phyloP scores from a whole-genome alignment of 106 monocot species.

The Phalaenopsis aphrodite region DNA sequence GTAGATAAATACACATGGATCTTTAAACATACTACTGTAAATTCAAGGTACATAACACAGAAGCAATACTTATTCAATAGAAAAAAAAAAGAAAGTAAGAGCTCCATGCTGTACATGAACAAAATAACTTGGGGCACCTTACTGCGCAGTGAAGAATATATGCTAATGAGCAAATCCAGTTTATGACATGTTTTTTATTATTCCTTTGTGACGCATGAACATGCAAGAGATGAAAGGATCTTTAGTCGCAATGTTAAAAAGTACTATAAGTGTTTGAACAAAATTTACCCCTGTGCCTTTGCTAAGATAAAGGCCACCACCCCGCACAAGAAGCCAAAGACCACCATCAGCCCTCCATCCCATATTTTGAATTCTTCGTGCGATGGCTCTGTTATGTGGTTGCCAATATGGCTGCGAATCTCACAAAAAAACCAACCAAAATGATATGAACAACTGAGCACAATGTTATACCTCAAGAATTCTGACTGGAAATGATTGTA shows the following conservation, averaged over 20 bases:
- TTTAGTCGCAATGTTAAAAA: background rate
- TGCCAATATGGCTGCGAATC: slow-evolving; percentile 84
- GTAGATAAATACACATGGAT: background rate
- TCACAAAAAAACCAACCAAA: background rate
- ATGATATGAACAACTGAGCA: background rate
- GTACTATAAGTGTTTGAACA: background rate
- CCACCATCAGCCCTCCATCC: slow-evolving; percentile 99
- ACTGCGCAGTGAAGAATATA: background rate
- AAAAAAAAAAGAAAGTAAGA: background rate
- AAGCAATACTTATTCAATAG: background rate
- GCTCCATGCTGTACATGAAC: background rate
- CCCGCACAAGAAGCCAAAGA: slow-evolving; percentile 87
- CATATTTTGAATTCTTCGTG: slow-evolving; percentile 94
- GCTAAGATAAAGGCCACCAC: slow-evolving; percentile 93
- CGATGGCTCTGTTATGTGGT: slow-evolving; percentile 91
- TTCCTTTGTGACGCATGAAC: background rate
- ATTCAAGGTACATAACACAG: background rate
- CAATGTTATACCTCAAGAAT: background rate
- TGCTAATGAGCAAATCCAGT: background rate
- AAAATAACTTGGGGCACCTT: background rate
- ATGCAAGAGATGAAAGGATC: background rate
- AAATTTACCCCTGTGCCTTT: slow-evolving; percentile 82
- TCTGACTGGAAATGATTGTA: background rate
- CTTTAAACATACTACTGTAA: background rate
- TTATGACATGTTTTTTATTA: background rate